Evolutionary conservation across 148 eudicot genomes (phyloP).

Genomic region (Pouteria glomerata): DNA sequence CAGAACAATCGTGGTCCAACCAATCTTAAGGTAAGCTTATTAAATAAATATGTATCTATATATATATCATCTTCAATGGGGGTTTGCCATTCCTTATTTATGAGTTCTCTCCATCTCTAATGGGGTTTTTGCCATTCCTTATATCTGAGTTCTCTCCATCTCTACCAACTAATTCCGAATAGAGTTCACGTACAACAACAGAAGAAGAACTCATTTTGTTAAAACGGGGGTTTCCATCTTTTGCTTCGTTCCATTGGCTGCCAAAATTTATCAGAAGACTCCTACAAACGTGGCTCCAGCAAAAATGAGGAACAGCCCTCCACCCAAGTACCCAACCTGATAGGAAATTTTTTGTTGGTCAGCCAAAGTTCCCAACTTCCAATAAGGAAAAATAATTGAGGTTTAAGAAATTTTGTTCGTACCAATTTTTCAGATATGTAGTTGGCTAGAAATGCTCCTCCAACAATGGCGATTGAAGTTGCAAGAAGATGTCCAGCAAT

Average conservation of each 20-base stretch:
- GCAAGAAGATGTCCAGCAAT: conserved; percentile 81
- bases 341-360: conserved; percentile 10
- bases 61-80: conserved; percentile 1
- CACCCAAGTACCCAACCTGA: conserved; percentile 93
- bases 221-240: not conserved
- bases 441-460: conserved; percentile 86
- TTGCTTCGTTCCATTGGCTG: not conserved
- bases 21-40: too few relatives aligned
- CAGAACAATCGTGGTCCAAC: too few relatives aligned
- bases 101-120: conserved; percentile 5
- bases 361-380: not conserved
- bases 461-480: conserved; percentile 72
- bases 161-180: not conserved
- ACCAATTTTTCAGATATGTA: conserved; percentile 97
- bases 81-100: not conserved
- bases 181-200: not conserved
- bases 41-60: too few relatives aligned
- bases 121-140: not conserved
- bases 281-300: conserved; percentile 90
- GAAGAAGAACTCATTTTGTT: not conserved
- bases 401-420: not conserved
- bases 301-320: conserved; percentile 69
- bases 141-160: conserved; percentile 10
- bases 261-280: conserved; percentile 44
- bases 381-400: not conserved